Conservation (phyloP, 1,139 yeast species). For the Yamadazyma spencermartinsiae region DNA sequence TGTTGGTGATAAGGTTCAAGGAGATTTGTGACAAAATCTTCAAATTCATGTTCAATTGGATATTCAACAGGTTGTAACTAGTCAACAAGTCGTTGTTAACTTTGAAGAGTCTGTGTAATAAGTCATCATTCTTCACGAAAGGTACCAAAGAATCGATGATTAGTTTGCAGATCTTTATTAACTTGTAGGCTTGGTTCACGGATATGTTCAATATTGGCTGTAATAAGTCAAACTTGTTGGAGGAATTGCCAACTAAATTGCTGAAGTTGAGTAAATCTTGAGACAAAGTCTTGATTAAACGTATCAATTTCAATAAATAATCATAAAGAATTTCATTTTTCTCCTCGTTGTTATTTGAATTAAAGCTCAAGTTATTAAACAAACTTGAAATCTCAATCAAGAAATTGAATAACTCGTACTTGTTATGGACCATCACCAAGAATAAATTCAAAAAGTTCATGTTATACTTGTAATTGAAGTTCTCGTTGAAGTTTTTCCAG, state of each 20-base stretch:
- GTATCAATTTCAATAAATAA: conserved; percentile 45
- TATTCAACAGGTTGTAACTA: conserved; percentile 34
- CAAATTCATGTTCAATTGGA: conserved; percentile 29
- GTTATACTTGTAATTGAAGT: conserved; percentile 4
- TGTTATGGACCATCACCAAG: conserved; percentile 20
- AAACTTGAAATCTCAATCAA: conserved; percentile 17
- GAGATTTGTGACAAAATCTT: conserved; percentile 26
- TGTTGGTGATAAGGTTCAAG: conserved; percentile 24
- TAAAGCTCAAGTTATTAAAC: conserved; percentile 9
- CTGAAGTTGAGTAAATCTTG: conserved; percentile 37
- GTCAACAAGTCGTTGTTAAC: conserved; percentile 41
- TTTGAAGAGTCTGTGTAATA: conserved; percentile 31
- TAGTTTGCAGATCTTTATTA: conserved; percentile 37
- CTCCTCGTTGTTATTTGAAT: conserved; percentile 29
- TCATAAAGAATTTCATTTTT: conserved; percentile 46
- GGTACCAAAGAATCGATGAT: conserved; percentile 32
- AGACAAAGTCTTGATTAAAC: conserved; percentile 43
- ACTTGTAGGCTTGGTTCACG: conserved; percentile 34
- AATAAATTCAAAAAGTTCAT: conserved; percentile 9
- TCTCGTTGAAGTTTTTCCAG: conserved; percentile 8
- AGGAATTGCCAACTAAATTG: conserved; percentile 20
- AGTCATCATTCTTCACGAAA: conserved; percentile 21
- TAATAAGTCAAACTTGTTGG: conserved; percentile 18
- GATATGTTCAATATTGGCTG: conserved; percentile 39
- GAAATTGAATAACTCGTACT: conserved; percentile 17